Evolutionary conservation across 2,329 filamentous ascomycete genomes (phyloP).

Genomic region (Cercospora berteroae): DNA sequence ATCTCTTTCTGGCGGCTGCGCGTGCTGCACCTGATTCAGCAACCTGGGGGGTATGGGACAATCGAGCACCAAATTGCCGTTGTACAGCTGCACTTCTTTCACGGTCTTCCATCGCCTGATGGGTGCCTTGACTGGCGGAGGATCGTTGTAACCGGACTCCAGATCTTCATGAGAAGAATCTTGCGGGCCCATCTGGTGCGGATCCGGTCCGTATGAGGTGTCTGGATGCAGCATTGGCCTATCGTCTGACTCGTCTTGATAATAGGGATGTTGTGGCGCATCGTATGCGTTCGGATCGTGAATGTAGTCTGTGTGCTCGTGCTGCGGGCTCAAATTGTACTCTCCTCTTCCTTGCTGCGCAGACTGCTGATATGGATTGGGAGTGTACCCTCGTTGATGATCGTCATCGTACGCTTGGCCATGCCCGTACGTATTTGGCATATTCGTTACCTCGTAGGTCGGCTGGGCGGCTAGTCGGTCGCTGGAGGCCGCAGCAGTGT

Average conservation of each 20-base stretch:
- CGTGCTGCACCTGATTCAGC: slow-evolving; percentile 83
- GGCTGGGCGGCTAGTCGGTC: slow-evolving; percentile 82
- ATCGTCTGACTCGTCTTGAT: slow-evolving; percentile 64
- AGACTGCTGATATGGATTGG: slow-evolving; percentile 41
- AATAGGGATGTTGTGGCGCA: slow-evolving; percentile 52
- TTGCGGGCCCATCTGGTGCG: slow-evolving; percentile 40
- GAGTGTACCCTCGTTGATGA: slow-evolving; percentile 45
- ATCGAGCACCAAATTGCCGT: slow-evolving; percentile 93
- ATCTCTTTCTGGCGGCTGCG: slow-evolving; percentile 74
- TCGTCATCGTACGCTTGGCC: slow-evolving; percentile 60
- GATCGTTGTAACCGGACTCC: slow-evolving; percentile 42
- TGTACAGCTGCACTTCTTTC: slow-evolving; percentile 91
- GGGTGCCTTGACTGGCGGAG: slow-evolving; percentile 54
- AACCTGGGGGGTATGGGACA: slow-evolving; percentile 90
- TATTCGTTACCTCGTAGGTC: slow-evolving; percentile 72
- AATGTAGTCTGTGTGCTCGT: slow-evolving; percentile 77
- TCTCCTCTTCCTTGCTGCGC: slow-evolving; percentile 53
- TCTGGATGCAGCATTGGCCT: slow-evolving; percentile 73
- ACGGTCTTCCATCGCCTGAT: slow-evolving; percentile 96
- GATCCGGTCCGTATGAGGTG: slow-evolving; percentile 61
- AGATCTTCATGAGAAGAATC: slow-evolving; percentile 43
- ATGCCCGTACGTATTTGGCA: slow-evolving; percentile 62
- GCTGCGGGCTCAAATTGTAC: slow-evolving; percentile 68
- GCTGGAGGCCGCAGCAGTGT: slow-evolving; percentile 48
- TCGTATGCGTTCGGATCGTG: slow-evolving; percentile 55